Base-by-base conservation (phyloP, 1,284 basidiomycete genomes). In the Sanguinoderma infundibulare region DNA sequence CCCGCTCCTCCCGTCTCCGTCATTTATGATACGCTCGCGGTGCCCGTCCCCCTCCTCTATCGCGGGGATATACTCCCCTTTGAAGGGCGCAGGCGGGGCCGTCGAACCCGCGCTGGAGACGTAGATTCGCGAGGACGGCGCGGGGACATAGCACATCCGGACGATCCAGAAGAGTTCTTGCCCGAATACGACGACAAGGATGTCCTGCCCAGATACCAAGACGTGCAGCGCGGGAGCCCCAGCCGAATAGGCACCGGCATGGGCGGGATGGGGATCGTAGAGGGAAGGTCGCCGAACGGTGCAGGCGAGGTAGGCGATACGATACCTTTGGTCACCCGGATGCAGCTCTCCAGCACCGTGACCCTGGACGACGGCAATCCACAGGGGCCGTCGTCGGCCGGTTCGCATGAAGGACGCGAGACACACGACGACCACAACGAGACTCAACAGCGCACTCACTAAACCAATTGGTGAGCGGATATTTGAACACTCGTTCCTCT, bases 131-230 rank as follows among this genome's bases (percentile, higher is more conserved):
- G 55, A 22, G 65, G 65, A 12, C 55, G 65, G 22, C 34, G 65
- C 12, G 65, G 65, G 2, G 4, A 50, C 17, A 34, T 67, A 30
- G 40, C 57, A n/a, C 65, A 67, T 15, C 65, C 65, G 12, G 65
- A 67, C 30, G 61, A 62, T 17, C 65, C 65, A 4, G 54, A 63
- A 17, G 66, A 67, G 24, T 56, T 59, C 50, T 39, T 67, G 22
- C 66, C 66, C 3, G 59, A 56, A 36, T 67, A 67, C 36, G 66
- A 67, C 55, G 66, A 67, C 59, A 67, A 67, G 57, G 66, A 67
- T 34, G 44, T 63, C 22, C 50, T 65, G 20, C 66, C 66, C 39
- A 57, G 54, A 17, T 67, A 67, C 39, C 66, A 67, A 47, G 65
- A 67, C 51, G 20, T 64, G 6, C 50, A 58, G 12, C 38, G 26